A percentile compares a stretch with the other conserved stretches of the same genome.
Conservation (phyloP, 2,329 filamentous ascomycete genomes). For the Ceratocystis eucalypticola region DNA sequence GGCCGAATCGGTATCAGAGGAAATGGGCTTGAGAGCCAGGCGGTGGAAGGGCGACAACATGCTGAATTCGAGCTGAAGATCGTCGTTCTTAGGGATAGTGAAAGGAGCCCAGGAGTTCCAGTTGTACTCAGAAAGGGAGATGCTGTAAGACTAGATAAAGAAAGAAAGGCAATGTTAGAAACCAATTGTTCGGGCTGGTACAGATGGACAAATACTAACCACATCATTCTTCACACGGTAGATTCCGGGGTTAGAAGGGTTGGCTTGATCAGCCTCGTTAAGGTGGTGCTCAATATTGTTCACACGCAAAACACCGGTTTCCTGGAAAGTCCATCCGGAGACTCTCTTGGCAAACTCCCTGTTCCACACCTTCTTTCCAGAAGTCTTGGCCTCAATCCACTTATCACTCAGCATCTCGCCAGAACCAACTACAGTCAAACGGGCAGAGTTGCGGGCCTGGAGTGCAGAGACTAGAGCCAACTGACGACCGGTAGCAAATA, state of each 20-base stretch:
- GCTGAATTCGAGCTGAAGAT: constrained; percentile 86
- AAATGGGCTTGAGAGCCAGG: constrained; percentile 50
- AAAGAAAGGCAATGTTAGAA: neutral
- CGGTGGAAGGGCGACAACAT: constrained; percentile 98
- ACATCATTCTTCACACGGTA: constrained; percentile 96
- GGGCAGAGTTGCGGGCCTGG: constrained; percentile 87
- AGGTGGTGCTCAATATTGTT: constrained; percentile 69
- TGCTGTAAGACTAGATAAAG: constrained; percentile 56
- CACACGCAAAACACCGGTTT: constrained; percentile 77
- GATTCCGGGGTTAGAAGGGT: constrained; percentile 65
- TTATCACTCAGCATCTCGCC: constrained; percentile 75
- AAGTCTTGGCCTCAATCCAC: constrained; percentile 60
- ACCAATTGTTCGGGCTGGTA: neutral
- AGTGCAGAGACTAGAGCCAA: constrained; percentile 70
- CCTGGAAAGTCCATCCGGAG: constrained; percentile 92
- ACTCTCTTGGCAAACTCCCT: constrained; percentile 72
- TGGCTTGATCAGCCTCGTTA: constrained; percentile 27
- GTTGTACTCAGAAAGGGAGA: constrained; percentile 76
- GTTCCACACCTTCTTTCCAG: constrained; percentile 50
- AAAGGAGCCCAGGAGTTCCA: constrained; percentile 66
- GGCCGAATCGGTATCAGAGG: constrained; percentile 50
- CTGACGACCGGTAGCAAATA: constrained; percentile 74
- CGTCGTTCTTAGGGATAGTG: constrained; percentile 53
- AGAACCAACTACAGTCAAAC: constrained; percentile 72
- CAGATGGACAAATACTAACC: constrained; percentile 43